Percentiles rank a stretch among this genome's conserved stretches.
These are phyloP conservation scores for Metschnikowia cubensis DNA, from an alignment of 805 yeast species.

Conservation along the genomic window DNA sequence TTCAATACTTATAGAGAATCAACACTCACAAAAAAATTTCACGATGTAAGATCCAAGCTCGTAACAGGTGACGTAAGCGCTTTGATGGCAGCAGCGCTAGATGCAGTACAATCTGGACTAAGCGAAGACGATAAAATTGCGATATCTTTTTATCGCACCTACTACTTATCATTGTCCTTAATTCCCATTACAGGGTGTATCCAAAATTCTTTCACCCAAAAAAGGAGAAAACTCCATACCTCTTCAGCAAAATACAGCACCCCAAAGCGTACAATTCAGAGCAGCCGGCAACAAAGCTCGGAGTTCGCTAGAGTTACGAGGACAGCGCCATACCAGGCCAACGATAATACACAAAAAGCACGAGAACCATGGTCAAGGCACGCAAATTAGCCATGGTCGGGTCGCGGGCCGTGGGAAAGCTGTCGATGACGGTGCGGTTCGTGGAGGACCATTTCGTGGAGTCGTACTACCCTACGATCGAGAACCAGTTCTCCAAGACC, in stretches of 20 bases:
- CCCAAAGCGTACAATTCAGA: no score
- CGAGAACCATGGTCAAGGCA: constrained; percentile 40
- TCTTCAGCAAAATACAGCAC: no score
- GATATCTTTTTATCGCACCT: constrained; percentile 1
- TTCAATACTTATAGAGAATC: not conserved
- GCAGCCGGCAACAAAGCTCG: no score
- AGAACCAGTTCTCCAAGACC: constrained; percentile 73
- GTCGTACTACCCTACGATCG: constrained; percentile 86
- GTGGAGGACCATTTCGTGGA: constrained; percentile 88
- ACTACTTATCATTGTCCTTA: not conserved
- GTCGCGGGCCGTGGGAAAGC: constrained; percentile 82
- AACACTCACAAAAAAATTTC: no score
- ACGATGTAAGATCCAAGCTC: no score
- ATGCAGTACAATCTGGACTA: constrained; percentile 1
- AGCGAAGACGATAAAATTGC: constrained; percentile 3
- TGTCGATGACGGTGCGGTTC: constrained; percentile 78
- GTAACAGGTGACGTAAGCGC: not conserved
- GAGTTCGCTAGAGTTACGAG: no score
- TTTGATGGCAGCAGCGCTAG: not conserved
- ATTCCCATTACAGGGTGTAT: not conserved
- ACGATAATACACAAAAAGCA: not conserved
- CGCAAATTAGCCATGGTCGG: constrained; percentile 86
- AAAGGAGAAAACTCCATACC: no score
- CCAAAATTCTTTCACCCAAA: not conserved
- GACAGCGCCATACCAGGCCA: no score